A percentile compares a stretch with the other conserved stretches of the same genome.
Evolutionary conservation across 495 filamentous ascomycete species (phyloP).

Genomic region (Melanomma pulvis-pyrius): DNA sequence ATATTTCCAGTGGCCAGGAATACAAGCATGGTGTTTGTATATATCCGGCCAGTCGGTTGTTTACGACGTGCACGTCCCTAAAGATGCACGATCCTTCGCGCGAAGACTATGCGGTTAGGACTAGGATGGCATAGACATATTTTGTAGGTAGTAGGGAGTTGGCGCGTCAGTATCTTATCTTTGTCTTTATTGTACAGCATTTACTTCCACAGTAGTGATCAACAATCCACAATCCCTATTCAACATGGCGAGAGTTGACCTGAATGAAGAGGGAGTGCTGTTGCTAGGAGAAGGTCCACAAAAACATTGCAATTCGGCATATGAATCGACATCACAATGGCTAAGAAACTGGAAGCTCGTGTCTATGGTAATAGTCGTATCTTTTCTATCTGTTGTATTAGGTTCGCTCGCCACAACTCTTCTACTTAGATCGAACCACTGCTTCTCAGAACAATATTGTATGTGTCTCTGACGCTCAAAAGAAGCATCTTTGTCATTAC

Average conservation of each 20-base stretch:
- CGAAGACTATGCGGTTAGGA: neutral
- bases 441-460: neutral
- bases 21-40: neutral
- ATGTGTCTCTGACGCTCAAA: no score
- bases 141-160: neutral
- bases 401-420: neutral
- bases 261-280: neutral
- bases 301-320: neutral
- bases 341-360: neutral
- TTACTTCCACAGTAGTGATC: neutral
- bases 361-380: neutral
- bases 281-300: neutral
- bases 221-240: neutral
- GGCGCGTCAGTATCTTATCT: neutral
- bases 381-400: neutral
- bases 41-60: constrained; percentile 5
- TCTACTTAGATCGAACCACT: neutral
- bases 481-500: no score
- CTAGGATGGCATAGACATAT: neutral
- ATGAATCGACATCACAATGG: neutral
- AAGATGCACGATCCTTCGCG: neutral
- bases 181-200: neutral
- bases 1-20: neutral
- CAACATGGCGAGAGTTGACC: neutral
- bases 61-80: neutral